These are phyloP conservation scores for Physcomitrellopsis africana DNA, from an alignment of 225 moss, liverwort and hornwort genomes.

Conservation along the genomic window DNA sequence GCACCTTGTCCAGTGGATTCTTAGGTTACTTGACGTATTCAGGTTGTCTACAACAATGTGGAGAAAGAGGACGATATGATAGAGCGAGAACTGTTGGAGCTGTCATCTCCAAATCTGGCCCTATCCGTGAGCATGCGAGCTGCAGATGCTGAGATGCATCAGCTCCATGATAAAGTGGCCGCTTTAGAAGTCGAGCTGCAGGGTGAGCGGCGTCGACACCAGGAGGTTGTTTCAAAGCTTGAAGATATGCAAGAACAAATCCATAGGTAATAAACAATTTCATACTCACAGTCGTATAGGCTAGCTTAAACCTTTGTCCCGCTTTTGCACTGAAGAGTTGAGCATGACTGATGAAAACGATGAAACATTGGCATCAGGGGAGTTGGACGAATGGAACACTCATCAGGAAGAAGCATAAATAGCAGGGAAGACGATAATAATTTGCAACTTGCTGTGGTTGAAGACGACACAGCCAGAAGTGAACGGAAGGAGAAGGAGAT, in stretches of 20 bases:
- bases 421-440: constrained; percentile 40
- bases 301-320: background rate
- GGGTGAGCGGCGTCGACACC: constrained; percentile 55
- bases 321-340: background rate
- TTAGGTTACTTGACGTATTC: background rate
- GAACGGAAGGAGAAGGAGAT: constrained; percentile 45
- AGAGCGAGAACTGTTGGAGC: constrained; percentile 43
- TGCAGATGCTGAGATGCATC: constrained; percentile 48
- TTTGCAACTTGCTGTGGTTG: constrained; percentile 26
- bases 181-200: constrained; percentile 61
- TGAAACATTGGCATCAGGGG: constrained; percentile 26
- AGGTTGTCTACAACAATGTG: constrained; percentile 23
- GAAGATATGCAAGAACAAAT: constrained; percentile 57
- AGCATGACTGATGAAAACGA: constrained; percentile 6
- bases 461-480: constrained; percentile 29
- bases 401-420: constrained; percentile 29
- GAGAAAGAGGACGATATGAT: constrained; percentile 45
- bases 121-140: constrained; percentile 34
- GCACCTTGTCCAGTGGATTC: background rate
- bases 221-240: constrained; percentile 56
- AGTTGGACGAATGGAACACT: constrained; percentile 33
- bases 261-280: constrained; percentile 37
- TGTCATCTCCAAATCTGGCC: constrained; percentile 35
- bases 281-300: background rate
- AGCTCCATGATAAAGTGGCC: constrained; percentile 59